Base-by-base conservation (phyloP, 495 filamentous ascomycete genomes). In the Oleoguttula mirabilis region DNA sequence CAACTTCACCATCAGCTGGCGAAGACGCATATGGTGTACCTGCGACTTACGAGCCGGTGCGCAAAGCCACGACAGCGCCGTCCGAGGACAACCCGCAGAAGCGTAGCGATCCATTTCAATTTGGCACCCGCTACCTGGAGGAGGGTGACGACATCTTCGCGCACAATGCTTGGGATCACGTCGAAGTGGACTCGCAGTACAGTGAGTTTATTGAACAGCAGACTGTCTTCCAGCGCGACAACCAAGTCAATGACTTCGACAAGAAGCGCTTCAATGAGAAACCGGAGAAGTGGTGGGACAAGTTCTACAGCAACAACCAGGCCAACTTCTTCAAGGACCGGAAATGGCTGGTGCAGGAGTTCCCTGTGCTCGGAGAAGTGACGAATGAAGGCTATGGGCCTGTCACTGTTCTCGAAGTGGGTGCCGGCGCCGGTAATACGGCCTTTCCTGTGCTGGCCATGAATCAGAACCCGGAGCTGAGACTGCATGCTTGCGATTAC, bases 101-200 rank as follows among this genome's bases (percentile, higher is more conserved):
- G 67, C 72, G 84, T 42, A 82, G 60, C 56, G 83, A 93, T 50
- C 92, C 90, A 24, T 98, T 98, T 64, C 77, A 86, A 62, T 98
- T 98, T 61, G 90, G 90, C 40, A 88, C 84, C 10, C 85, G 90
- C 34, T 78, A 72, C 51, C 77, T 98, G 28, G 74, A 80, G 48
- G 65, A 85, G 54, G 72, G 76, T 51, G 84, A 92, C 63, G 72
- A 95, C 55, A 79, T 92, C 50, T 96, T 82, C 65, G 80, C 88
- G 56, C 88, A 87, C 76, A 98, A 98, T 60, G 90, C 90, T 28
- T 98, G 90, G 90, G 90, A 98, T 62, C 88, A 96, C 56, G 90
- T 96, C 55, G 77, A 82, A 54, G 80, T 85, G 47, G 86, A 94
- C 57, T 73, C 82, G 41, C 66, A 77, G 20, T 95, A 92, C 69